Evolutionary conservation across 2,329 filamentous ascomycete genomes (phyloP).

Genomic region (Fusarium sp.): DNA sequence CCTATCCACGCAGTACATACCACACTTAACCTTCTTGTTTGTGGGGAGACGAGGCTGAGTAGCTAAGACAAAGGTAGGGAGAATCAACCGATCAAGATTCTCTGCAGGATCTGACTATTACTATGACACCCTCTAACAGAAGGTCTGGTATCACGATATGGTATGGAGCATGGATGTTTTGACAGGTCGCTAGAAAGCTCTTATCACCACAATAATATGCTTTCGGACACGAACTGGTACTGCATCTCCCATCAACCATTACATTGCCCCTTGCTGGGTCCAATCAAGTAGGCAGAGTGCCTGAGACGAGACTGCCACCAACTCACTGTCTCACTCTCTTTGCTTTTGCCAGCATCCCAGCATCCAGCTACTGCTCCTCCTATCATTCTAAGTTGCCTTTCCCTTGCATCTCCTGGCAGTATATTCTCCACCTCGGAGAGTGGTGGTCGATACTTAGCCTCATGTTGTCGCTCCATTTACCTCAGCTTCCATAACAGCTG

Average conservation of each 20-base stretch:
- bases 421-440: slow-evolving; percentile 31
- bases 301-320: slow-evolving; percentile 27
- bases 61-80: slow-evolving; percentile 13
- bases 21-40: not conserved
- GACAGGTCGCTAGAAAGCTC: slow-evolving; percentile 2
- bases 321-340: slow-evolving; percentile 17
- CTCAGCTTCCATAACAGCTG: slow-evolving; percentile 29
- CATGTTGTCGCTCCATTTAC: slow-evolving; percentile 7
- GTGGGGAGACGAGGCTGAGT: no score
- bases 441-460: slow-evolving; percentile 7
- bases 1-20: no score
- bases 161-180: not conserved
- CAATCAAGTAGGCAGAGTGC: slow-evolving; percentile 38
- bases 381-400: slow-evolving; percentile 9
- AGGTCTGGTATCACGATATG: slow-evolving; percentile 3
- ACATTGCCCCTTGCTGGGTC: slow-evolving; percentile 14
- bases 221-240: slow-evolving; percentile 13
- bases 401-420: slow-evolving; percentile 34
- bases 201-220: slow-evolving; percentile 5
- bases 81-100: slow-evolving; percentile 1
- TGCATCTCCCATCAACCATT: slow-evolving; percentile 3
- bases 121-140: slow-evolving; percentile 6
- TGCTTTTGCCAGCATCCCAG: slow-evolving; percentile 28
- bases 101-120: slow-evolving; percentile 16
- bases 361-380: slow-evolving; percentile 16